These are phyloP conservation scores for Aspergillus bombycis DNA, from an alignment of 2,329 filamentous ascomycete genomes.

Conservation along the genomic window DNA sequence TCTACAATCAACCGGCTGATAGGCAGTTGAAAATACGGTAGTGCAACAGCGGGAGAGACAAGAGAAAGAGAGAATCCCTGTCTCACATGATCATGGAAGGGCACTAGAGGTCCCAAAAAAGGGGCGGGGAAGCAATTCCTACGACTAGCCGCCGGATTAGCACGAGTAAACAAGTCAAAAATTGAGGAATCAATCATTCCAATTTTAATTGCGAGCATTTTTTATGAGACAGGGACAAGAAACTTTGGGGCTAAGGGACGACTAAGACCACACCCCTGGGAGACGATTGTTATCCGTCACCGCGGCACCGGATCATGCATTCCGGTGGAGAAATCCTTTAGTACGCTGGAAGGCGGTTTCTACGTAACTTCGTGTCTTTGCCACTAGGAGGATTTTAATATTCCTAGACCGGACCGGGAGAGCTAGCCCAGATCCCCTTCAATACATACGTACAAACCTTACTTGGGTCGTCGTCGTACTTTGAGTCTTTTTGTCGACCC, in stretches of 20 bases:
- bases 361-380: not conserved
- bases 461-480: slow-evolving; percentile 3
- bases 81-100: slow-evolving; percentile 20
- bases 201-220: not conserved
- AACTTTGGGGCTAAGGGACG: not conserved
- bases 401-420: not conserved
- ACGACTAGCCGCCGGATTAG: not conserved
- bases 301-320: slow-evolving; percentile 40
- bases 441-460: not conserved
- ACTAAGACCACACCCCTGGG: slow-evolving; percentile 13
- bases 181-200: slow-evolving; percentile 1
- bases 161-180: not conserved
- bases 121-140: not conserved
- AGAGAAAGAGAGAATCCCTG: slow-evolving; percentile 4
- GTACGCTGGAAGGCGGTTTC: slow-evolving; percentile 1
- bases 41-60: slow-evolving; percentile 15
- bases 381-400: slow-evolving; percentile 12
- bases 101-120: slow-evolving; percentile 10
- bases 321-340: slow-evolving; percentile 30
- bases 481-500: not conserved
- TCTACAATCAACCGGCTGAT: slow-evolving; percentile 4
- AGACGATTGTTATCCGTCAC: slow-evolving; percentile 34
- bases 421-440: not conserved
- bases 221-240: slow-evolving; percentile 8
- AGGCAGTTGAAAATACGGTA: slow-evolving; percentile 16